Evolutionary conservation across 2,329 filamentous ascomycete genomes (phyloP).

Genomic region (Aspergillus texensis): DNA sequence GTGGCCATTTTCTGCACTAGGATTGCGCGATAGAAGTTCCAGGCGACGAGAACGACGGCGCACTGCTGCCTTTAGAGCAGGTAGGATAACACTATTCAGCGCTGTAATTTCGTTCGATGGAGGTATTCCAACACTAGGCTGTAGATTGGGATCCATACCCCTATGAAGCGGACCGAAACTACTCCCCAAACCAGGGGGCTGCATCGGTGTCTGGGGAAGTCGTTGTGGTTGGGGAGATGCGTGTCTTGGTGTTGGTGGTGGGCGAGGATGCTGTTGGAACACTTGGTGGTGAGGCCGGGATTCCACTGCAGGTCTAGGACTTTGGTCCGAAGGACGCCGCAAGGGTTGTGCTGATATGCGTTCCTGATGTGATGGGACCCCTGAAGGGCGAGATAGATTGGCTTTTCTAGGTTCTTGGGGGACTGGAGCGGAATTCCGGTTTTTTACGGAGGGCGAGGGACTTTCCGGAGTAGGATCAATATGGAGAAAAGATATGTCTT

Average conservation of each 20-base stretch:
- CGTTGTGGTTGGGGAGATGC: slow-evolving; percentile 48
- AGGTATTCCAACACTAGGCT: slow-evolving; percentile 21
- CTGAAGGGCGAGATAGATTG: slow-evolving; percentile 31
- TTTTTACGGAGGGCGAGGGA: slow-evolving; percentile 20
- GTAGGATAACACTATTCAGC: slow-evolving; percentile 87
- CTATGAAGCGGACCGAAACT: slow-evolving; percentile 15
- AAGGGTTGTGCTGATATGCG: slow-evolving; percentile 24
- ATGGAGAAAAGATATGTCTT: slow-evolving; percentile 44
- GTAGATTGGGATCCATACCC: slow-evolving; percentile 13
- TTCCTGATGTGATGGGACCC: slow-evolving; percentile 38
- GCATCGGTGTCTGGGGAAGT: slow-evolving; percentile 13
- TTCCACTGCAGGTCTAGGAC: slow-evolving; percentile 12
- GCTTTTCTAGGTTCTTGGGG: slow-evolving; percentile 29
- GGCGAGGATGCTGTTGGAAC: slow-evolving; percentile 20
- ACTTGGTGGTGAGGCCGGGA: slow-evolving; percentile 13
- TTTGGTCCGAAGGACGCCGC: slow-evolving; percentile 20
- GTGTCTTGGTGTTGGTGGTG: slow-evolving; percentile 57
- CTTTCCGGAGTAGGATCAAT: slow-evolving; percentile 32
- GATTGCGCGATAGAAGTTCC: slow-evolving; percentile 44
- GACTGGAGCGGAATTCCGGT: slow-evolving; percentile 14
- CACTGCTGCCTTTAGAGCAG: slow-evolving; percentile 86
- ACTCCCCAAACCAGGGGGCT: slow-evolving; percentile 9
- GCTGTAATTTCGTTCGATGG: slow-evolving; percentile 72
- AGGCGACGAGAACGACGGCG: slow-evolving; percentile 70
- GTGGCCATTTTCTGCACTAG: slow-evolving; percentile 57